Evolutionary conservation across 345 rosid genomes (phyloP), one percentile per base, ranked within the genome.

Genomic region (Capsella bursapastoris): DNA sequence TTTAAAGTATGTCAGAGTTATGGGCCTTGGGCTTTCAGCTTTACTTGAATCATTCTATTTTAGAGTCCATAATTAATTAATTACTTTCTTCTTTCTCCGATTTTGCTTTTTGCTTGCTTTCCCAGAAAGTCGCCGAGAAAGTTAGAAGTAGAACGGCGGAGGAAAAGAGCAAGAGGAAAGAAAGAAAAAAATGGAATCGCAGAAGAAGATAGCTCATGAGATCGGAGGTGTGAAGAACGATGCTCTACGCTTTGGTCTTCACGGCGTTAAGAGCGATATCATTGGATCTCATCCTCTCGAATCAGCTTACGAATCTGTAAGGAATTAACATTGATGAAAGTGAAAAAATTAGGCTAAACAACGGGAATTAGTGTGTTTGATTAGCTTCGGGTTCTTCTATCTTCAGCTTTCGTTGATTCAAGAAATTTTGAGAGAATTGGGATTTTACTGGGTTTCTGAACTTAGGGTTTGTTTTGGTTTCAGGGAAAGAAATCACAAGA

Each of bases 251-350:
- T 91, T 86, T 66, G 97, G 97, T 59, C 88, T 94, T 29, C 84
- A 88, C 22, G 90, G 92, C 47, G 89, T 91, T 70, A 89, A 86
- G 69, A 86, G 94, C 79, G 87, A 88, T 71, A 72, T 91, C 71
- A 69, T 91, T 35, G 87, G 85, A 81, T 70, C 92, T 82, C 97
- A 94, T 65, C 95, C 97, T 7, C 89, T 94, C 65, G 87, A 91
- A 77, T 81, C 91, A 37, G 62, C 88, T 47, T 86, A 82, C 62
- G 84, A 70, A 79, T 82, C 92, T 41, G 98, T 94, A 82, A 69
- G 2, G 40, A 32, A 13, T 52, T 55, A 6, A 52, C 31, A 52
- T 1, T 7, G 11, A 41, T 5, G 38, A 28, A 49, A 51, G 2
- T 32, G 8, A 1, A 13, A 7, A 37, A 52, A 35, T 7, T 51